Base-by-base conservation (phyloP, 1,284 basidiomycete genomes). In the Pseudozyma tsukubaensis region DNA sequence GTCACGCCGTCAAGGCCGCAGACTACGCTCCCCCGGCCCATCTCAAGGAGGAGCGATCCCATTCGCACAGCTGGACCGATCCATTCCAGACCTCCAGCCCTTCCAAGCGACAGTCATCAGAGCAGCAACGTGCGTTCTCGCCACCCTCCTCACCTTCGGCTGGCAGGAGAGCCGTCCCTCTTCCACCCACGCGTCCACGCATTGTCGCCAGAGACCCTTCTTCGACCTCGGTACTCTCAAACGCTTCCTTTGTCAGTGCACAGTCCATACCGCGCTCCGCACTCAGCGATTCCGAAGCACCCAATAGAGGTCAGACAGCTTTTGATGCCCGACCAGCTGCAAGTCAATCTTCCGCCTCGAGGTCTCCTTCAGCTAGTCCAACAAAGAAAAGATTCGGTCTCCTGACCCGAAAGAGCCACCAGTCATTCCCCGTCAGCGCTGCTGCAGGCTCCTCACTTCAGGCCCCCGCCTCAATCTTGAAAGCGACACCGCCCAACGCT, bases 241-340 rank as follows among this genome's bases (percentile, higher is more conserved):
- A 74, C 21, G 52, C 52, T 14, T 70, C 70, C 40, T 77, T 61
- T 48, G 62, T 66, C 49, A 76, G 72, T 37, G 75, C 75, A 18
- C 57, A 65, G 5, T 76, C 72, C 2, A 16, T 72, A 12, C 36
- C 56, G 1, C 51, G 59, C 29, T 59, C 61, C 32, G 59, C 58
- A 7, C 42, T 71, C 19, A 72, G 66, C 67, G 77, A 76, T n/a
- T 49, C 65, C 1, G 77, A 77, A 16, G 48, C 64, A 3, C 40
- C 52, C 10, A 40, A 52, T 6, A 45, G 69, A n/a, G 50, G 36
- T 11, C 49, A 40, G 24, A 43, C 50, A 4, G 21, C 24, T 61
- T 59, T 49, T 24, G 66, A 65, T 13, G 19, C n/a, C 13, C 49
- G 29, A 16, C 49, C 40, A 12, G 9, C 39, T 4, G 18, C 53